Base-by-base conservation (phyloP, 495 filamentous ascomycete genomes). In the Chaetomium cochliodes region DNA sequence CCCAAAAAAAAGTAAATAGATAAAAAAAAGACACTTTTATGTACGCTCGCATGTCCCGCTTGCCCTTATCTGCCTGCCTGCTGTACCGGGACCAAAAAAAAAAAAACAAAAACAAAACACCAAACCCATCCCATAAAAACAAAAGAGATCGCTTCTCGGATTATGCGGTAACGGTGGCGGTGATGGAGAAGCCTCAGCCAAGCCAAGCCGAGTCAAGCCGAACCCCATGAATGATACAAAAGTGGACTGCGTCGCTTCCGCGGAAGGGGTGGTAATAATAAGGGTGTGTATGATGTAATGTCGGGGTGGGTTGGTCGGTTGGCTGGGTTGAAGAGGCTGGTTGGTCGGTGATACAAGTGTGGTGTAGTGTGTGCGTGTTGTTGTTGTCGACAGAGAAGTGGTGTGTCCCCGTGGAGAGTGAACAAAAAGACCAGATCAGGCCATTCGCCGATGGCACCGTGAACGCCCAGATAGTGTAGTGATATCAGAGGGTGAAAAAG, bases 391-490 rank as follows among this genome's bases (percentile, higher is more conserved):
- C 18, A 41, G 37, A 22, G 30, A n/a, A 20, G 6, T 5, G 33
- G 33, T 30, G 28, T 30, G 28, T 30, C 6, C 33, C 33, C 33
- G 33, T 37, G 33, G 33, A 1, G 9, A 6, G 33, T n/a, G n/a
- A n/a, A n/a, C n/a, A 37, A 37, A 42, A 13, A 57, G 20, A 41
- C 8, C 4, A 25, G 23, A 52, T 26, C 49, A 8, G 47, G 20
- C 20, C 47, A 52, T 26, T 58, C 39, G 55, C 55, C 55, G 55
- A 58, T 44, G 55, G 44, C 54, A 49, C 47, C 44, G n/a, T 51
- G 33, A 60, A 49, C 44, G 58, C 58, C 42, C 46, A 23, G n/a
- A 50, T 3, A 44, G 13, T 44, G 16, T 12, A 41, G 15, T 18
- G 49, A 22, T 25, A 5, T 39, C 4, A 39, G 3, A 41, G 3